Percentiles rank a stretch among this genome's conserved stretches.
These are phyloP conservation scores for Asterionellopsis glacialis DNA, from an alignment of 108 stramenopile species.

Conservation along the genomic window DNA sequence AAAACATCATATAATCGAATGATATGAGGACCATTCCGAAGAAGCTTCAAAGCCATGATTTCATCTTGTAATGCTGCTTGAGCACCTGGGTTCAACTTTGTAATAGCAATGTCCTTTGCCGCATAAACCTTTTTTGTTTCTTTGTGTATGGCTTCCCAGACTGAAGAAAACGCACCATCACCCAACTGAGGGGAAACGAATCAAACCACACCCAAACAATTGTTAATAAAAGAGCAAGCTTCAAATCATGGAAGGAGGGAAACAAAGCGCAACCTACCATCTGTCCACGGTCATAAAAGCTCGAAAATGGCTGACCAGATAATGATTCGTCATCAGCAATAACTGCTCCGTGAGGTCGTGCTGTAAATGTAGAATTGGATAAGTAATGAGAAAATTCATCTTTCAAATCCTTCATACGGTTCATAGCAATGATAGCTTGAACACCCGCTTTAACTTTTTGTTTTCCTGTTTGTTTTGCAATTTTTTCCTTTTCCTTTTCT, in stretches of 20 bases:
- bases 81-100: conserved; percentile 22
- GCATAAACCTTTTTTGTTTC: conserved; percentile 36
- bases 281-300: conserved; percentile 37
- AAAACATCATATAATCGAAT: conserved; percentile 77
- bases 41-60: conserved; percentile 48
- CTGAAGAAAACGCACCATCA: conserved; percentile 64
- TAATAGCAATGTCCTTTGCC: conserved; percentile 56
- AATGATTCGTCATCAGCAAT: conserved; percentile 1
- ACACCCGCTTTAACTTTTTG: not conserved
- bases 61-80: conserved; percentile 49
- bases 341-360: not conserved
- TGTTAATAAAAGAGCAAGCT: too few species aligned
- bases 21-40: conserved; percentile 77
- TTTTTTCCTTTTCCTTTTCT: conserved; percentile 4
- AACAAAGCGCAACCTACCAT: too few species aligned
- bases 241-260: too few species aligned
- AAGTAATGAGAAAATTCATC: conserved; percentile 35
- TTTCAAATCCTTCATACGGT: conserved; percentile 35
- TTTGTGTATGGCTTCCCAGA: conserved; percentile 50
- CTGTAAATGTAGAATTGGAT: not conserved
- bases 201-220: too few species aligned
- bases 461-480: not conserved
- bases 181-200: conserved; percentile 28
- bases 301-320: conserved; percentile 30
- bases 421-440: conserved; percentile 23